phyloP scores from a whole-genome alignment of 495 filamentous ascomycete genomes.

The Xylaria curta region DNA sequence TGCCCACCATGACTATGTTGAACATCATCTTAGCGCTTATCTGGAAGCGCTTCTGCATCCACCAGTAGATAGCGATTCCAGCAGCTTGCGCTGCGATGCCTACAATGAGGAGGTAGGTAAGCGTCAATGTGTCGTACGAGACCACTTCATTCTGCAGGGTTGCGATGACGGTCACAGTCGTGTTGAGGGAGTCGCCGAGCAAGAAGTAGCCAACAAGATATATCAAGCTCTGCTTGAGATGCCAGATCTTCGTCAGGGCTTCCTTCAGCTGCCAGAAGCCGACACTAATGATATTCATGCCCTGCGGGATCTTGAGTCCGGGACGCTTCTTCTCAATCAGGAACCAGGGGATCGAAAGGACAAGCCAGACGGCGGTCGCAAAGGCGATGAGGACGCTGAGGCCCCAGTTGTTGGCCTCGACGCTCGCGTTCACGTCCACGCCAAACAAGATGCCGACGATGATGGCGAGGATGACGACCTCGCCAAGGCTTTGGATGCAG shows the following conservation, averaged over 20 bases:
- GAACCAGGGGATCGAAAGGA: constrained; percentile 68
- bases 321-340: constrained; percentile 66
- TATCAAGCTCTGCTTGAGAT: constrained; percentile 66
- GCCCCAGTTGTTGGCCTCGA: constrained; percentile 69
- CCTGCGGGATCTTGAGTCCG: constrained; percentile 53
- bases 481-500: constrained; percentile 65
- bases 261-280: constrained; percentile 65
- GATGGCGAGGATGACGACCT: constrained; percentile 65
- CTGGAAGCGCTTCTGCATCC: constrained; percentile 57
- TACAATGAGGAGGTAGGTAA: constrained; percentile 68
- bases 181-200: constrained; percentile 68
- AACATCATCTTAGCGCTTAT: constrained; percentile 69
- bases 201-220: constrained; percentile 72
- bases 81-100: constrained; percentile 67
- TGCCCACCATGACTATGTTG: constrained; percentile 61
- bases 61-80: constrained; percentile 69
- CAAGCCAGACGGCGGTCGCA: constrained; percentile 66
- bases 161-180: constrained; percentile 69
- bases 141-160: constrained; percentile 69
- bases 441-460: constrained; percentile 70
- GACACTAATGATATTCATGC: constrained; percentile 55
- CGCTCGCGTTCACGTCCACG: constrained; percentile 62
- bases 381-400: constrained; percentile 69
- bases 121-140: constrained; percentile 63
- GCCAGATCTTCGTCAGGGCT: constrained; percentile 65